Base-by-base conservation (phyloP, 495 filamentous ascomycete species). In the Penicillium samsonianum region DNA sequence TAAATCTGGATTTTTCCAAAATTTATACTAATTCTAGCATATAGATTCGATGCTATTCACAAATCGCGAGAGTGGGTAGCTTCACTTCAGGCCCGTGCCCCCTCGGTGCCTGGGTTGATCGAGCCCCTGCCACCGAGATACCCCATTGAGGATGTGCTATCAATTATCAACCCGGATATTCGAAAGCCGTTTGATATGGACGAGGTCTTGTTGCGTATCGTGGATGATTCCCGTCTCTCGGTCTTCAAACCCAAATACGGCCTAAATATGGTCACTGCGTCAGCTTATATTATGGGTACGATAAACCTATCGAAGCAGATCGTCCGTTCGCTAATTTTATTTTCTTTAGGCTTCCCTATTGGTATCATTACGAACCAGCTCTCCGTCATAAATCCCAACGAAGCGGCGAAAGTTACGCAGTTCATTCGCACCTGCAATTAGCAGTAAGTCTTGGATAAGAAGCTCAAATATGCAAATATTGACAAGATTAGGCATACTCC, bases 381-480 rank as follows among this genome's bases (percentile, higher is more conserved):
- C 22, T 61, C 68, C 0, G 66, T 73, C 3, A 68, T 73, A 28
- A 64, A 68, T 9, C 65, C 65, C 1, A 64, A 54, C n/a, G 70
- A 73, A 56, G 61, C 70, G 2, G 61, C 50, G 16, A 73, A 73
- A 37, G 53, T 53, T 2, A 61, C 67, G 2, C 61, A 67, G 10
- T 73, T 73, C 45, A 71, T 73, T 40, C 61, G 66, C 11, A 61
- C 67, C 28, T 70, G 68, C 52, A 73, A 73, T 33, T 68, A 73
- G 48, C 60, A 66, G 62, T 65, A 45, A 58, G 53, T 20, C 17
- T 20, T 4, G 6, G 5, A 9, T 4, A 7, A n/a, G 14, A 25
- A 11, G 6, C 19, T 4, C 42, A 4, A 23, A 14, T 2, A n/a
- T 28, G 2, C 31, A 37, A 46, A 25, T 25, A 46, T 31, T 47